These are phyloP conservation scores for Fusarium abutilonis DNA, from an alignment of 2,329 filamentous ascomycete genomes.

Conservation along the genomic window DNA sequence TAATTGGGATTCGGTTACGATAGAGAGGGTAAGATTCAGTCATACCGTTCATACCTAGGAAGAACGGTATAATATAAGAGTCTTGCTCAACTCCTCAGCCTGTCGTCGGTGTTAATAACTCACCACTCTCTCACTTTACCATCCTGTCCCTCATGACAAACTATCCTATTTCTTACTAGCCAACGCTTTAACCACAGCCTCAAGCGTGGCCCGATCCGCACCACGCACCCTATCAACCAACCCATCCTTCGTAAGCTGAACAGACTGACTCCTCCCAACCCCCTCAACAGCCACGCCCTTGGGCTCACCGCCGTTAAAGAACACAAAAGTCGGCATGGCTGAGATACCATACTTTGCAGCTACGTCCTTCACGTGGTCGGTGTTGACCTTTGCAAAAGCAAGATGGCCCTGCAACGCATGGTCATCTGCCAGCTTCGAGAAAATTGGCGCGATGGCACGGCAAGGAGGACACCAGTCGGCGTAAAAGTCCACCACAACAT, in stretches of 20 bases:
- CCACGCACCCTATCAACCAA: constrained; percentile 46
- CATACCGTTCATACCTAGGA: no score
- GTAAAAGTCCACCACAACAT: constrained; percentile 84
- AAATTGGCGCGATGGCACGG: constrained; percentile 82
- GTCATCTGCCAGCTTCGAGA: constrained; percentile 52
- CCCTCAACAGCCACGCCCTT: constrained; percentile 41
- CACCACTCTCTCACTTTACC: neutral
- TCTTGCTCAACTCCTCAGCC: no score
- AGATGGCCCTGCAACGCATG: constrained; percentile 57
- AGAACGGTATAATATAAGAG: no score
- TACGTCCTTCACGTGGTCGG: constrained; percentile 80
- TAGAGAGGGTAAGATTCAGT: no score
- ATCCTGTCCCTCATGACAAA: accelerated
- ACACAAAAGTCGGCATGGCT: constrained; percentile 89
- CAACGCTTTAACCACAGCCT: constrained; percentile 44
- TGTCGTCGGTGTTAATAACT: no score
- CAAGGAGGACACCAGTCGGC: constrained; percentile 93
- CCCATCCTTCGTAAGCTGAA: constrained; percentile 42
- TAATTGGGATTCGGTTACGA: no score
- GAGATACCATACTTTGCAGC: constrained; percentile 79
- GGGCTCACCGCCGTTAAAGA: constrained; percentile 78
- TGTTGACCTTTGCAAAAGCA: constrained; percentile 87
- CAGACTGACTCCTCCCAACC: constrained; percentile 31
- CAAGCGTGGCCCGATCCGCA: constrained; percentile 44
- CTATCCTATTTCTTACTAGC: constrained; percentile 18